These are phyloP conservation scores for Ministeria vibrans DNA, from an alignment of 78 protist genomes.

Conservation along the genomic window DNA sequence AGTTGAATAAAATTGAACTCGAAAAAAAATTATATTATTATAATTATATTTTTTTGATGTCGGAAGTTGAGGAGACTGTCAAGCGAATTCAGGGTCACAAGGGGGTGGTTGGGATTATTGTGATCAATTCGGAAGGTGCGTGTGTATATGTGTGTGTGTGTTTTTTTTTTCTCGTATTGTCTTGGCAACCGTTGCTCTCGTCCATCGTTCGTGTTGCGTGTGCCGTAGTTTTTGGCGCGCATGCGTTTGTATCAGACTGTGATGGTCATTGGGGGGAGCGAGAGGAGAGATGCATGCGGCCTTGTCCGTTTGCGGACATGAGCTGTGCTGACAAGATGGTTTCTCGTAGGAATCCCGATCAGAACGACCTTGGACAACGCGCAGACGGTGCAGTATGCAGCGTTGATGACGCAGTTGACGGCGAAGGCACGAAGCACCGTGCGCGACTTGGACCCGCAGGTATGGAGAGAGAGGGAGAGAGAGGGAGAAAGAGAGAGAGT, in stretches of 20 bases:
- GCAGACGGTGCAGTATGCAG: constrained; percentile 42
- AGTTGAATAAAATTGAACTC: too few relatives aligned
- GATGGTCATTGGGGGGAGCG: background rate
- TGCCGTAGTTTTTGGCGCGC: too few relatives aligned
- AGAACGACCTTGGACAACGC: constrained; percentile 48
- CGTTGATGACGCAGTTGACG: constrained; percentile 43
- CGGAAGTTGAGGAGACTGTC: constrained; percentile 80
- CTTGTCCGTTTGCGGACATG: background rate
- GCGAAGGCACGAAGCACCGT: constrained; percentile 56
- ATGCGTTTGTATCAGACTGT: too few relatives aligned
- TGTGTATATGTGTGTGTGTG: too few relatives aligned
- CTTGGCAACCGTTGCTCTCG: too few relatives aligned
- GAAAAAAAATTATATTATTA: too few relatives aligned
- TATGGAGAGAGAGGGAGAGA: background rate
- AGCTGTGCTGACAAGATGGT: too few relatives aligned
- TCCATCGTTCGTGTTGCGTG: too few relatives aligned
- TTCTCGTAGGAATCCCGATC: constrained; percentile 39
- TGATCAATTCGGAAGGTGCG: constrained; percentile 50
- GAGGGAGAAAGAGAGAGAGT: background rate
- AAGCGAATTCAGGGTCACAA: constrained; percentile 58
- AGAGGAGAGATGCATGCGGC: background rate
- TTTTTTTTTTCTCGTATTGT: too few relatives aligned
- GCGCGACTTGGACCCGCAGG: constrained; percentile 62
- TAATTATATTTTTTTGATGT: too few relatives aligned
- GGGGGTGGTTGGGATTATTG: constrained; percentile 67